Conservation (phyloP, 176 grass and related monocot genomes). For the Oryza glumipatula region DNA sequence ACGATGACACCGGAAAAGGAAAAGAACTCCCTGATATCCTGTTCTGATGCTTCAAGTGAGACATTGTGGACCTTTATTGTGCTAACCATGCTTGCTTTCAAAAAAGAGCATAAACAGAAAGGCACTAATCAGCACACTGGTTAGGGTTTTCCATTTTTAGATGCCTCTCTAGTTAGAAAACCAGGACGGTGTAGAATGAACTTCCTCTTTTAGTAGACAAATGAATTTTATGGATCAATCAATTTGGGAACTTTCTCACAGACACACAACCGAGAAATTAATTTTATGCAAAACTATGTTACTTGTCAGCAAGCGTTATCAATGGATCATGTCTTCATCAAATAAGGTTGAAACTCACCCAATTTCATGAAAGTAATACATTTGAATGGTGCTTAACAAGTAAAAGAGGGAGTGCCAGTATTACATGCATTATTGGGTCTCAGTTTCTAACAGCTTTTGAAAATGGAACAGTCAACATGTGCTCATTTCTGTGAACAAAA, state of each 20-base stretch:
- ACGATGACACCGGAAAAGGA: slow-evolving; percentile 70
- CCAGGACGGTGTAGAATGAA: neutral
- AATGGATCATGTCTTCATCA: neutral
- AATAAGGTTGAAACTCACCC: neutral
- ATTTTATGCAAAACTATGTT: neutral
- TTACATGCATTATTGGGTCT: neutral
- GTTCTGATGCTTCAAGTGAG: slow-evolving; percentile 64
- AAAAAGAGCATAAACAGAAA: slow-evolving; percentile 22
- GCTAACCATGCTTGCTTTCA: slow-evolving; percentile 50
- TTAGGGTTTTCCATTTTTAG: neutral
- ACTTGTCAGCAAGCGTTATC: neutral
- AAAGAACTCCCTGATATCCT: slow-evolving; percentile 76
- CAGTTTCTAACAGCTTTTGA: neutral
- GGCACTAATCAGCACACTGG: neutral
- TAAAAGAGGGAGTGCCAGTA: neutral
- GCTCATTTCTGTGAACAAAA: neutral
- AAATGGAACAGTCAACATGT: neutral
- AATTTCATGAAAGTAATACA: neutral
- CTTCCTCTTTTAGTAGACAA: neutral
- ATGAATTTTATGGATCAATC: neutral
- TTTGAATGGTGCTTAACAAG: neutral
- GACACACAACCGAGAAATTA: neutral
- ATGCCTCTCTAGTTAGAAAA: neutral
- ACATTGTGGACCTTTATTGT: slow-evolving; percentile 81
- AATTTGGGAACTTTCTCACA: neutral